phyloP scores from a whole-genome alignment of 2,329 filamentous ascomycete genomes.

The Paecilomyces sp. region DNA sequence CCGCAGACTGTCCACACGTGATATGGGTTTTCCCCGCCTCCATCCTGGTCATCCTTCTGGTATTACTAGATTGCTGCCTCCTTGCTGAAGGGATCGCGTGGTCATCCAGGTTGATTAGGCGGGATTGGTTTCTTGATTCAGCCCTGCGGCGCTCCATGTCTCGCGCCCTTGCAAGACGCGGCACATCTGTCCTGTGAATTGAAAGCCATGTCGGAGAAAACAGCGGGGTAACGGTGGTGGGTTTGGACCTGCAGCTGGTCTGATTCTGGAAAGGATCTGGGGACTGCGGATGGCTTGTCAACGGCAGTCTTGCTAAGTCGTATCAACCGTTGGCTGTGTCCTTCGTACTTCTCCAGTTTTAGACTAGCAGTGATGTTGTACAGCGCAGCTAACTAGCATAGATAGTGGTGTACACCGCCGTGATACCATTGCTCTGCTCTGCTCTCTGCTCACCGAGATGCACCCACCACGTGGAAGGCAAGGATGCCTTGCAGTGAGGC shows the following conservation, averaged over 20 bases:
- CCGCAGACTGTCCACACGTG: neutral
- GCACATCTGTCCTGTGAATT: neutral
- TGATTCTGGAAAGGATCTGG: neutral
- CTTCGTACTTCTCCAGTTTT: neutral
- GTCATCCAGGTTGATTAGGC: neutral
- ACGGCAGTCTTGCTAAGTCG: neutral
- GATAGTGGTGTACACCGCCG: neutral
- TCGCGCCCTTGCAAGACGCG: neutral
- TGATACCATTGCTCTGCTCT: neutral
- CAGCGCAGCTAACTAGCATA: neutral
- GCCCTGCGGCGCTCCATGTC: neutral
- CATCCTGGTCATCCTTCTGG: neutral
- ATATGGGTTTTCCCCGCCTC: neutral
- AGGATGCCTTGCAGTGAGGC: neutral
- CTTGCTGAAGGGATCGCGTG: neutral
- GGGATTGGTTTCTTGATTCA: neutral
- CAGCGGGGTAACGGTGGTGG: neutral
- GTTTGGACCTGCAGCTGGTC: neutral
- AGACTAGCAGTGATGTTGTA: neutral
- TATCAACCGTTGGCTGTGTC: neutral
- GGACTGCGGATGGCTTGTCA: neutral
- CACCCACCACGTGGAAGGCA: neutral
- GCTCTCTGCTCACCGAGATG: neutral
- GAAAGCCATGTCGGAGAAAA: neutral
- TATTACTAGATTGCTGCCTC: neutral